phyloP scores from a whole-genome alignment of 1,284 basidiomycete species.

The Cutaneotrichosporon arboriforme region DNA sequence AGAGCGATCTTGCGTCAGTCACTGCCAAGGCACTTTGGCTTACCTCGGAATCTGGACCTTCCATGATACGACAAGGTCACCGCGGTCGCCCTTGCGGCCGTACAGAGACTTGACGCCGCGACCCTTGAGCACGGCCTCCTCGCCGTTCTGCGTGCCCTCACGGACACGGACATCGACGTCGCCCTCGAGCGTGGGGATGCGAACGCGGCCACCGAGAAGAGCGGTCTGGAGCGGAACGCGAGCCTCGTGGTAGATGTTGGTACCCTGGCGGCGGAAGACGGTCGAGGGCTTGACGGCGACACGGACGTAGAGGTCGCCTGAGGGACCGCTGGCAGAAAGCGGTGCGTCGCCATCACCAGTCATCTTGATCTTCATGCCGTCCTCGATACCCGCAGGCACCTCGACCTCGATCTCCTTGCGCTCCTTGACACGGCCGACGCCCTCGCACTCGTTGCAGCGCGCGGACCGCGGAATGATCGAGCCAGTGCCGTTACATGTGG shows the following conservation, averaged over 20 bases:
- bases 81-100: slow-evolving; percentile 56
- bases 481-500: slow-evolving; percentile 77
- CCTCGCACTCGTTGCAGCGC: slow-evolving; percentile 75
- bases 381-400: slow-evolving; percentile 90
- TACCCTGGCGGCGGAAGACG: slow-evolving; percentile 83
- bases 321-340: slow-evolving; percentile 64
- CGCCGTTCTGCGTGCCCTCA: slow-evolving; percentile 88
- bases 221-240: slow-evolving; percentile 89
- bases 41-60: slow-evolving; percentile 84
- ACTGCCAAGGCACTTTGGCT: slow-evolving; percentile 30
- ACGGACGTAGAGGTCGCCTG: slow-evolving; percentile 84
- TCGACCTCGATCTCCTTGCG: slow-evolving; percentile 75
- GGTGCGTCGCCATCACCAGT: slow-evolving; percentile 82
- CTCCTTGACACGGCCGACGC: slow-evolving; percentile 79
- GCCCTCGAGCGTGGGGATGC: slow-evolving; percentile 91
- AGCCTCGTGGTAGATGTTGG: slow-evolving; percentile 85
- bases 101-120: slow-evolving; percentile 73
- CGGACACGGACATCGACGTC: slow-evolving; percentile 94
- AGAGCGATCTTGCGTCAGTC: slow-evolving; percentile 59
- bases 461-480: slow-evolving; percentile 70
- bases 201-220: slow-evolving; percentile 81
- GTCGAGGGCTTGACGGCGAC: slow-evolving; percentile 79
- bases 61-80: slow-evolving; percentile 90
- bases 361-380: slow-evolving; percentile 89
- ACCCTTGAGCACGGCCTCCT: slow-evolving; percentile 90